phyloP scores from a whole-genome alignment of 2,329 filamentous ascomycete genomes.

The Drechslerella stenobrocha region DNA sequence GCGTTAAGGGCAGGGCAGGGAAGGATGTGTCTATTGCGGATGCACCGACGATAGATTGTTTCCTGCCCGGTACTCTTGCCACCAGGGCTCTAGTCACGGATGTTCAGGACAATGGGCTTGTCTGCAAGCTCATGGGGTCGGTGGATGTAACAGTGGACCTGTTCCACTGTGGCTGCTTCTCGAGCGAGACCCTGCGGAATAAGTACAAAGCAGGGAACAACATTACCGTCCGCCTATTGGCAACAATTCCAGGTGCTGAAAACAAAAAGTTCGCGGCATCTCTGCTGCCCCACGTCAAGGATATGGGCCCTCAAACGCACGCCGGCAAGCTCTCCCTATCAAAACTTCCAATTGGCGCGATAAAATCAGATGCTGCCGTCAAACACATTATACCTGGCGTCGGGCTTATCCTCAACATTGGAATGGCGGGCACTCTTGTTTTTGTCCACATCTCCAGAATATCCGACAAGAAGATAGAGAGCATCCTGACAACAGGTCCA shows the following conservation, averaged over 20 bases:
- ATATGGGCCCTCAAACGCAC: slow-evolving; percentile 61
- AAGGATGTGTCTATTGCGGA: slow-evolving; percentile 58
- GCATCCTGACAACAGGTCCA: slow-evolving; percentile 73
- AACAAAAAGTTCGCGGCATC: slow-evolving; percentile 85
- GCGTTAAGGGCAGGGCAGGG: slow-evolving; percentile 55
- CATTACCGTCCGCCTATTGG: slow-evolving; percentile 82
- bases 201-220: slow-evolving; percentile 83
- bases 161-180: slow-evolving; percentile 79
- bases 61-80: slow-evolving; percentile 86
- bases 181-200: slow-evolving; percentile 70
- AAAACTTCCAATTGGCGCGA: slow-evolving; percentile 70
- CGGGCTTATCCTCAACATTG: slow-evolving; percentile 78
- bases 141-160: slow-evolving; percentile 88
- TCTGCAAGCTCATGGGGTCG: slow-evolving; percentile 88
- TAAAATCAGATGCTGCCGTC: slow-evolving; percentile 76
- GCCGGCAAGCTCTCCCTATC: slow-evolving; percentile 56
- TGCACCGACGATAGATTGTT: slow-evolving; percentile 84
- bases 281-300: slow-evolving; percentile 77
- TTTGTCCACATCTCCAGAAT: slow-evolving; percentile 95
- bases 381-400: slow-evolving; percentile 76
- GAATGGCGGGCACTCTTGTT: slow-evolving; percentile 69
- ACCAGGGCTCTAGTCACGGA: slow-evolving; percentile 77
- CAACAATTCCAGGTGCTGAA: slow-evolving; percentile 77
- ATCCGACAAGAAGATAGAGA: slow-evolving; percentile 85
- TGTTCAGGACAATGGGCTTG: slow-evolving; percentile 69